Percentiles rank a stretch among this genome's conserved stretches.
Evolutionary conservation across 1,139 yeast species (phyloP).

Genomic region (Blastobotrys raffinosifermentans): DNA sequence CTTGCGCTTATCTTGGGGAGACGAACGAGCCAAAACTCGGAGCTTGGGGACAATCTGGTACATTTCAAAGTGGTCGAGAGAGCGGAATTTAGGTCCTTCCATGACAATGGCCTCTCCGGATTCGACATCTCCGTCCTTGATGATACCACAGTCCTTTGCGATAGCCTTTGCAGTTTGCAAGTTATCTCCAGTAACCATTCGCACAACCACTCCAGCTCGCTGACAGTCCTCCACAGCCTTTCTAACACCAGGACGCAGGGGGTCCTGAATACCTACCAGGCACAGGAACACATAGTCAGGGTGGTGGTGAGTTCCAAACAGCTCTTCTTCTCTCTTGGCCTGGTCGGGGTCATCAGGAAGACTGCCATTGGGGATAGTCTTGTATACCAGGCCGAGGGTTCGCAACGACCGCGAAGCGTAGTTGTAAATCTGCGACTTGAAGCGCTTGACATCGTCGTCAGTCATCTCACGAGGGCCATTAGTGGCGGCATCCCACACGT

Average conservation of each 20-base stretch:
- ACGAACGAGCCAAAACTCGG: constrained; percentile 85
- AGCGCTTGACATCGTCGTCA: constrained; percentile 29
- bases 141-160: constrained; percentile 77
- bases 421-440: constrained; percentile 46
- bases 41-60: constrained; percentile 58
- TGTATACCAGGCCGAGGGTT: constrained; percentile 79
- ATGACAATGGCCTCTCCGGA: constrained; percentile 57
- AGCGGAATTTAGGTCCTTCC: constrained; percentile 91
- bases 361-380: constrained; percentile 44
- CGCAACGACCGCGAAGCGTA: constrained; percentile 77
- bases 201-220: constrained; percentile 85
- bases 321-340: constrained; percentile 18
- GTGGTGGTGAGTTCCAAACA: constrained; percentile 11
- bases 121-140: constrained; percentile 41
- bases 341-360: constrained; percentile 22
- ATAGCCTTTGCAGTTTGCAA: constrained; percentile 85
- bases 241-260: constrained; percentile 83
- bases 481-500: constrained; percentile 18
- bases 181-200: constrained; percentile 98
- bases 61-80: constrained; percentile 55
- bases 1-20: constrained; percentile 89
- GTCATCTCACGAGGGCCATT: constrained; percentile 34
- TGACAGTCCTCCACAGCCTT: constrained; percentile 82
- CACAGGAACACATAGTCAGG: constrained; percentile 39
- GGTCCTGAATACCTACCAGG: constrained; percentile 91